phyloP scores from a whole-genome alignment of 148 eudicot species.

The Vaccinium corymbosum region DNA sequence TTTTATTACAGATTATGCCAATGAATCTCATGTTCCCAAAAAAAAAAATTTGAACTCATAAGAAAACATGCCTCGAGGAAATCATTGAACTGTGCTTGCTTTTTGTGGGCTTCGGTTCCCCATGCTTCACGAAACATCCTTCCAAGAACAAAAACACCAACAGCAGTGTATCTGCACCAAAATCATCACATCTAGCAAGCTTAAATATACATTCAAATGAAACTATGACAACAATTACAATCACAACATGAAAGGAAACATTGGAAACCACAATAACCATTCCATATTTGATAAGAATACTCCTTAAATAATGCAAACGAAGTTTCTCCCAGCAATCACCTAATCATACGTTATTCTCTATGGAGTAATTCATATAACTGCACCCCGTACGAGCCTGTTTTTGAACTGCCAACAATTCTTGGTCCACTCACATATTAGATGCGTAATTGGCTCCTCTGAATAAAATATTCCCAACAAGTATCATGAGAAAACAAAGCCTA shows the following conservation, averaged over 20 bases:
- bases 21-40: neutral
- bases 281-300: neutral
- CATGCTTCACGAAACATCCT: conserved; percentile 86
- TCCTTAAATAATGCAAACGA: neutral
- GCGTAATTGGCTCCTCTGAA: too few species aligned
- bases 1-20: neutral
- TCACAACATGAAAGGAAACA: neutral
- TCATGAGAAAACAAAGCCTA: too few species aligned
- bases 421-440: too few species aligned
- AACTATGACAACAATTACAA: neutral
- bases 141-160: conserved; percentile 97
- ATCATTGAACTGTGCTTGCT: conserved; percentile 90
- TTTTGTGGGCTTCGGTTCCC: conserved; percentile 70
- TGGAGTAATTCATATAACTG: neutral
- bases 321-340: neutral
- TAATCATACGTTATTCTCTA: neutral
- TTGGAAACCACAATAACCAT: neutral
- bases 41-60: neutral
- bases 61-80: conserved; percentile 67
- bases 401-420: too few species aligned
- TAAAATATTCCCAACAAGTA: too few species aligned
- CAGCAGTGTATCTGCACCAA: conserved; percentile 83
- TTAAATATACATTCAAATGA: neutral
- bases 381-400: neutral
- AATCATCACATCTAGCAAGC: neutral